Evolutionary conservation across 345 rosid genomes (phyloP), one percentile per base, ranked within the genome.

Genomic region (Garcia nutans): DNA sequence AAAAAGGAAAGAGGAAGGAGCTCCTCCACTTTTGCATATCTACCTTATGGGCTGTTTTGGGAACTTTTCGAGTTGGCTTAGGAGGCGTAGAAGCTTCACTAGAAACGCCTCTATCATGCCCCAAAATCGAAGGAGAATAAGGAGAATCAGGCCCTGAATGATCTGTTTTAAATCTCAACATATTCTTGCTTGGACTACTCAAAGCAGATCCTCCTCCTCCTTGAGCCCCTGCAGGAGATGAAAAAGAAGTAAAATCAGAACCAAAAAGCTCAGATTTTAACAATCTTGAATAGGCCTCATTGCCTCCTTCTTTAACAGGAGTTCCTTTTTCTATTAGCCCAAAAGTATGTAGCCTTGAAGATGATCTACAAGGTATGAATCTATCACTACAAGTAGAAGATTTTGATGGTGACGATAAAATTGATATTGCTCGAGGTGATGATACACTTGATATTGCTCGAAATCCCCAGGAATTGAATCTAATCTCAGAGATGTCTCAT

Each of bases 31-130:
- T 8, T 9, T 47, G 13, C 10, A 37, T 37, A 37, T 28, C 59
- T 49, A 91, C 99, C 98, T 96, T 96, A 63, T 92, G 99, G 50
- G 98, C 97, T 1, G 98, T 93, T 85, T 96, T 96, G 80, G 98
- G 93, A 57, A 93, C 98, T 83, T 96, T 96, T 78, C 99, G 80
- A 0, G 94, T 92, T 0, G 96, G 90, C 69, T 92, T 96, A 1
- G 98, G 95, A 75, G 97, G 91, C 3, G 97, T 90, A 50, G 96
- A 90, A 20, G 88, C 56, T 73, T 93, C 98, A 57, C 58, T 83
- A 12, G 95, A 84, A 70, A 86, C 64, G 12, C 89, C 93, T 81
- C 81, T 84, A 19, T 89, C 97, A 19, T 87, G 88, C 11, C 98
- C 86, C 62, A 92, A 74, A 28, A 96, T 72, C 0, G 97, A 96